Conservation (phyloP, 176 grass and related monocot genomes). For the Oropetium thomaeum region DNA sequence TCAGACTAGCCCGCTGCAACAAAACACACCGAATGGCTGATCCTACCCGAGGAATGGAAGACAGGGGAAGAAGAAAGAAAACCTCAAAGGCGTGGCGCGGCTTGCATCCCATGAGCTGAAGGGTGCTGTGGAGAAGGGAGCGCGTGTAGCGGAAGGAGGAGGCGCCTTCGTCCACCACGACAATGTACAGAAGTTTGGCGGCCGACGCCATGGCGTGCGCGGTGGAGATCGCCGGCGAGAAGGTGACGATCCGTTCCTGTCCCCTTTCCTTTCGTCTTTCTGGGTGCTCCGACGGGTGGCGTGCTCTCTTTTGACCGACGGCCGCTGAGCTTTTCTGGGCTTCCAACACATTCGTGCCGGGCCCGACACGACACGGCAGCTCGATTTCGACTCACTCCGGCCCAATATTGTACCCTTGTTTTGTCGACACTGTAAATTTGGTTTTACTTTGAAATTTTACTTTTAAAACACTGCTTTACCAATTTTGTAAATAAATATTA, state of each 20-base stretch:
- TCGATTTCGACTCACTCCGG: background rate
- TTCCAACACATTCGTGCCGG: background rate
- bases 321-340: background rate
- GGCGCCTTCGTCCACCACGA: slow-evolving; percentile 53
- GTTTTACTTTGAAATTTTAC: no score
- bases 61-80: background rate
- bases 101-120: slow-evolving; percentile 96
- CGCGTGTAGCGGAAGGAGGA: slow-evolving; percentile 90
- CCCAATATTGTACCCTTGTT: background rate
- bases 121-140: slow-evolving; percentile 74
- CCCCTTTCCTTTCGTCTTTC: background rate
- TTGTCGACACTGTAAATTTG: no score
- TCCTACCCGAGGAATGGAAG: background rate
- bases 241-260: slow-evolving; percentile 4
- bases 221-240: background rate
- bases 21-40: background rate
- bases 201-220: slow-evolving; percentile 36
- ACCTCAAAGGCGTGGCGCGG: slow-evolving; percentile 91
- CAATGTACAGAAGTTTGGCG: slow-evolving; percentile 81
- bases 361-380: background rate
- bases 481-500: no score
- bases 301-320: background rate
- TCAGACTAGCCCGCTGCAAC: background rate
- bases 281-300: no score
- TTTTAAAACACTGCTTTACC: no score